Evolutionary conservation across 169 alveolate species (phyloP).

Genomic region (Eimeria brunetti): DNA sequence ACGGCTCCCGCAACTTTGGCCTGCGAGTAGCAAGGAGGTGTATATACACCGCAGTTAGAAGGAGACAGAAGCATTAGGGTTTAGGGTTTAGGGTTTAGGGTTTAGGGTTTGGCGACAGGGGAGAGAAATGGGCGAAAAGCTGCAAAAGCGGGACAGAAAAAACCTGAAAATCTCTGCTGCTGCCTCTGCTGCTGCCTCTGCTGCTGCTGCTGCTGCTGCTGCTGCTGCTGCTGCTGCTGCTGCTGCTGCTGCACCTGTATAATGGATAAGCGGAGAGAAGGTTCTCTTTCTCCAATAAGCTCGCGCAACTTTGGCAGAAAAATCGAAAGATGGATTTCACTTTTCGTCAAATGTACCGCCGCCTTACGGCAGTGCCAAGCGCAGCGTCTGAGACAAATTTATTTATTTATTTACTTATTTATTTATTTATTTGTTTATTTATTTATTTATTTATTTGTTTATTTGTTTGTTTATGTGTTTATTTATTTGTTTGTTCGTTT

Average conservation of each 20-base stretch:
- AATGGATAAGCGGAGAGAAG: not conserved
- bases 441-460: not conserved
- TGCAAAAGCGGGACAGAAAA: too few relatives aligned
- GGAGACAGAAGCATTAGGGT: too few relatives aligned
- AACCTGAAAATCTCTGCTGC: too few relatives aligned
- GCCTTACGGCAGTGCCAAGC: conserved; percentile 65
- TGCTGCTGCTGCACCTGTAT: not conserved
- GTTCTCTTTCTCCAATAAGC: conserved; percentile 52
- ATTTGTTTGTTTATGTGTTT: not conserved
- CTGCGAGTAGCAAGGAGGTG: conserved; percentile 5
- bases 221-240: too few relatives aligned
- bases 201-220: too few relatives aligned
- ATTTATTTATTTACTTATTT: too few relatives aligned
- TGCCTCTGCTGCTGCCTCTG: too few relatives aligned
- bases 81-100: not conserved
- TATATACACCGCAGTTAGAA: not conserved
- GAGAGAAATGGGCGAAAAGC: not conserved
- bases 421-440: not conserved
- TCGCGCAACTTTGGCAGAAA: conserved; percentile 50
- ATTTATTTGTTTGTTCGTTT: too few relatives aligned
- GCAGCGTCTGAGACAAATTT: conserved; percentile 39
- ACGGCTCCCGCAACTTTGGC: conserved; percentile 58
- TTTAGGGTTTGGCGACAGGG: not conserved
- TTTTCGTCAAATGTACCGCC: conserved; percentile 43
- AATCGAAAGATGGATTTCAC: not conserved